Evolutionary conservation across 495 filamentous ascomycete species (phyloP).

Genomic region (Aspergillus avenaceus): DNA sequence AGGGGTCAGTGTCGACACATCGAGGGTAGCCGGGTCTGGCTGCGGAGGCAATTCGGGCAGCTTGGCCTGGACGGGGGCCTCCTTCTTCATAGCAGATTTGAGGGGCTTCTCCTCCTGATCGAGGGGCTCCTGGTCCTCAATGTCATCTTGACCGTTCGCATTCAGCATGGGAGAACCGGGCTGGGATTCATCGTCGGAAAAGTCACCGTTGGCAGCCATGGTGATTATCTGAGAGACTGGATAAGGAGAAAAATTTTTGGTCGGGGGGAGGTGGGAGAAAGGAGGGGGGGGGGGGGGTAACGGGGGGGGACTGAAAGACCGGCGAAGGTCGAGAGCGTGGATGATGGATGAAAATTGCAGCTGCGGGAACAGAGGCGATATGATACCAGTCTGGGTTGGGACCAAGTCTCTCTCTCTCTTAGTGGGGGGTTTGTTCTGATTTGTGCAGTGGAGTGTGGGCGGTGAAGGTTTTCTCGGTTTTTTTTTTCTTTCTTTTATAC

Average conservation of each 20-base stretch:
- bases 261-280: conserved; percentile 10
- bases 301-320: conserved; percentile 10
- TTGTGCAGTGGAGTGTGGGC: conserved; percentile 47
- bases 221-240: conserved; percentile 34
- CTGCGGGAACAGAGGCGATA: conserved; percentile 32
- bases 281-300: conserved; percentile 7
- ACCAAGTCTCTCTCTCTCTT: no score
- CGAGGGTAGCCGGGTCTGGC: conserved; percentile 81
- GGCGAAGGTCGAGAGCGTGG: conserved; percentile 7
- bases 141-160: conserved; percentile 49
- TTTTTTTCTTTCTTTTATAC: conserved; percentile 5
- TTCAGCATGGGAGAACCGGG: conserved; percentile 57
- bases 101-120: conserved; percentile 49
- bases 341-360: conserved; percentile 39
- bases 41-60: conserved; percentile 75
- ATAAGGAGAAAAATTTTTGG: conserved; percentile 16
- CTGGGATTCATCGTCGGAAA: conserved; percentile 56
- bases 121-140: conserved; percentile 50
- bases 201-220: conserved; percentile 63
- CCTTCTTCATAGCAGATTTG: conserved; percentile 67
- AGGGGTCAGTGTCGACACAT: conserved; percentile 72
- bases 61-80: conserved; percentile 39
- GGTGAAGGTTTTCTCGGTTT: conserved; percentile 25
- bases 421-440: conserved; percentile 18
- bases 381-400: conserved; percentile 27